Percentiles rank a stretch among this genome's conserved stretches.
phyloP scores from a whole-genome alignment of 2,329 filamentous ascomycete genomes.

The Sporothrix variecibatus region DNA sequence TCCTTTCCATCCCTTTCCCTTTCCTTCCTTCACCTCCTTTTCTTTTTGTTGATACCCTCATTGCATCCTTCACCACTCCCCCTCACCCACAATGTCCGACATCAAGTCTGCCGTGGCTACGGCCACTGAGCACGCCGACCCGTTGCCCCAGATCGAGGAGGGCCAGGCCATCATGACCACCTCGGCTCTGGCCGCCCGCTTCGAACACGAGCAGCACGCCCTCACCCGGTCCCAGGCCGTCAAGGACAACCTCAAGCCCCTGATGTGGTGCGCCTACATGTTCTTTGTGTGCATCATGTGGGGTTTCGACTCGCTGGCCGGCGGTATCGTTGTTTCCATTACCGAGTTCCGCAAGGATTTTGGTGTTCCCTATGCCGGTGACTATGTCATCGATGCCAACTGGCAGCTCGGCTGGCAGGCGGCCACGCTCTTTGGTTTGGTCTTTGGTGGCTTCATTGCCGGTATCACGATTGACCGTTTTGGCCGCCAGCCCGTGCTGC shows the following conservation, averaged over 20 bases:
- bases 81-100: slow-evolving; percentile 35
- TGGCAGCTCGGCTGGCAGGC: slow-evolving; percentile 47
- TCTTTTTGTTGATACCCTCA: neutral
- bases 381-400: slow-evolving; percentile 42
- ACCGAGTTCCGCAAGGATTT: slow-evolving; percentile 45
- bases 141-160: neutral
- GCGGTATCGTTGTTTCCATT: slow-evolving; percentile 42
- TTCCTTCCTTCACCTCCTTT: neutral
- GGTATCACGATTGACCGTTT: slow-evolving; percentile 37
- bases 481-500: slow-evolving; percentile 34
- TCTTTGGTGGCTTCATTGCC: slow-evolving; percentile 30
- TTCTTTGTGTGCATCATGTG: slow-evolving; percentile 31
- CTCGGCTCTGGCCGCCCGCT: slow-evolving; percentile 9
- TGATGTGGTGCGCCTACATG: slow-evolving; percentile 27
- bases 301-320: slow-evolving; percentile 41
- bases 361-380: slow-evolving; percentile 38
- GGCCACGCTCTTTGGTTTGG: slow-evolving; percentile 27
- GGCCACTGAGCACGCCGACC: slow-evolving; percentile 3
- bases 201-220: slow-evolving; percentile 14
- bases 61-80: neutral
- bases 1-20: slow-evolving; percentile 41
- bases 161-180: slow-evolving; percentile 13
- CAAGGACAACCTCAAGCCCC: slow-evolving; percentile 3
- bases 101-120: neutral
- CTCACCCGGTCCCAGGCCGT: slow-evolving; percentile 13